Conservation (phyloP, 2,329 filamentous ascomycete genomes). For the Periconia sp. region DNA sequence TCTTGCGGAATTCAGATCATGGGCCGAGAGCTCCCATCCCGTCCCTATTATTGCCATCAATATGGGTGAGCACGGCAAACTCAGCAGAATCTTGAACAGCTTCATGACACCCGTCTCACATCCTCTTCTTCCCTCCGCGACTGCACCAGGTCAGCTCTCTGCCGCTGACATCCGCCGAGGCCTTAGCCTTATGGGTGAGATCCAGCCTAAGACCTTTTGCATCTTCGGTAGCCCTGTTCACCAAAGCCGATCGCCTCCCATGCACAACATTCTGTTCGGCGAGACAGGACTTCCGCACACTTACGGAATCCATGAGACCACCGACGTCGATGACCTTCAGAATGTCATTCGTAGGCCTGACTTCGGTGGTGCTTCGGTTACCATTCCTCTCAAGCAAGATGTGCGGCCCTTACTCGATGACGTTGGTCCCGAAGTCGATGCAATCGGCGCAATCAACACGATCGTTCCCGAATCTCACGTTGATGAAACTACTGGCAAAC, state of each 20-base stretch:
- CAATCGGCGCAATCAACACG: conserved; percentile 94
- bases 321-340: conserved; percentile 63
- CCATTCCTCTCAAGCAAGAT: conserved; percentile 91
- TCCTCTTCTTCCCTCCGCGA: conserved; percentile 85
- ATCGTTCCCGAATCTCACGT: conserved; percentile 67
- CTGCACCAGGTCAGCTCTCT: conserved; percentile 91
- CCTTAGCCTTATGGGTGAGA: conserved; percentile 78
- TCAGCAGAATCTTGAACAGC: conserved; percentile 86
- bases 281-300: conserved; percentile 80
- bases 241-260: conserved; percentile 80
- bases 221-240: conserved; percentile 87
- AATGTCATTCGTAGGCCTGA: conserved; percentile 70
- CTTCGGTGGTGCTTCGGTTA: conserved; percentile 94
- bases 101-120: conserved; percentile 97
- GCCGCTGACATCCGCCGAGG: conserved; percentile 85
- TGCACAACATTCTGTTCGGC: conserved; percentile 86
- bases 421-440: conserved; percentile 76
- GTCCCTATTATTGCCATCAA: conserved; percentile 94
- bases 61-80: conserved; percentile 86
- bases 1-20: conserved; percentile 79
- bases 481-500: conserved; percentile 48
- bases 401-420: conserved; percentile 82
- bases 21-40: conserved; percentile 73
- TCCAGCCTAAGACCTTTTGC: conserved; percentile 78
- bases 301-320: conserved; percentile 81